Conservation (phyloP, 768 basidiomycete genomes). For the Pleurotus pulmonarius region DNA sequence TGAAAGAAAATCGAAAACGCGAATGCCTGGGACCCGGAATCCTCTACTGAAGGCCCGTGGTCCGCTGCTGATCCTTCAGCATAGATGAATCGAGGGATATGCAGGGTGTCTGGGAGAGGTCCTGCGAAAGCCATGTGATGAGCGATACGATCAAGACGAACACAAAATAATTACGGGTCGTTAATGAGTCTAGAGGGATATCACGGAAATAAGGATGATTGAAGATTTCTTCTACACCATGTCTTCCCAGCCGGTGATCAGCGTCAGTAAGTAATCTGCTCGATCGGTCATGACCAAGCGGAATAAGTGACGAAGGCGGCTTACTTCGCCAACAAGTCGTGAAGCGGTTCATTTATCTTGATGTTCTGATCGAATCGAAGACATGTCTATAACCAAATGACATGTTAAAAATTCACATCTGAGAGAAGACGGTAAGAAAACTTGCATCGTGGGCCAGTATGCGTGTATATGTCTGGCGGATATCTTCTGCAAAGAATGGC, state of each 20-base stretch:
- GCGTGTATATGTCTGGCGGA: conserved; percentile 75
- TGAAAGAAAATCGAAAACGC: conserved; percentile 81
- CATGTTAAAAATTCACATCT: too few species aligned
- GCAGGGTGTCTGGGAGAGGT: conserved; percentile 48
- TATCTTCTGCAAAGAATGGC: conserved; percentile 88
- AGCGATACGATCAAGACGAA: not conserved
- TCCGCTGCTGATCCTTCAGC: conserved; percentile 25
- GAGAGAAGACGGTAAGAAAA: not conserved
- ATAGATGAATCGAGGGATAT: conserved; percentile 73
- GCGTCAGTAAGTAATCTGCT: conserved; percentile 41
- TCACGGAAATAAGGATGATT: conserved; percentile 61
- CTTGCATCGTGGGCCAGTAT: conserved; percentile 76
- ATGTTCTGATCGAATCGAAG: conserved; percentile 50
- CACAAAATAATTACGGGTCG: conserved; percentile 38
- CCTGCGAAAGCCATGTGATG: conserved; percentile 27
- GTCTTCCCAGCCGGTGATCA: conserved; percentile 62
- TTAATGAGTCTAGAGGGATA: conserved; percentile 51
- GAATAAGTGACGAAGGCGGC: conserved; percentile 11
- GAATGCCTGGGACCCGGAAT: conserved; percentile 56
- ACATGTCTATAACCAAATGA: conserved; percentile 39
- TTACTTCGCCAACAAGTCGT: conserved; percentile 55
- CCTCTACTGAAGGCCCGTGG: conserved; percentile 20
- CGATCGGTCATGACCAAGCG: too few species aligned
- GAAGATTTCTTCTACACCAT: conserved; percentile 55
- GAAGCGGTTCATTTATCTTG: conserved; percentile 43